These are phyloP conservation scores for Pseudogymnoascus sp. DNA, from an alignment of 2,329 filamentous ascomycete genomes.

Conservation along the genomic window DNA sequence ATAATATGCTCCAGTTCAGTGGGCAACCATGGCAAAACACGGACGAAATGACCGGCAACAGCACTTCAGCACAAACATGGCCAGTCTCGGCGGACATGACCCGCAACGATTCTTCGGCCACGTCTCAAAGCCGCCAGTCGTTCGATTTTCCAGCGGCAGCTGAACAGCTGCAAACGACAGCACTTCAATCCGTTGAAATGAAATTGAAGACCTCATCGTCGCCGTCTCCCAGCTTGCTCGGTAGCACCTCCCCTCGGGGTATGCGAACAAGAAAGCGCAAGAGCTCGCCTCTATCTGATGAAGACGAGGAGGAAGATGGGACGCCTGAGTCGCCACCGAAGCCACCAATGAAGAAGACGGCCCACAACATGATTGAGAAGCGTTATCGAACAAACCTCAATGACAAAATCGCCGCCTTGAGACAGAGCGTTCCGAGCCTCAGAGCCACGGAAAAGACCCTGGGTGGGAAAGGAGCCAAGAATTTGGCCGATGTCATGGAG, in stretches of 20 bases:
- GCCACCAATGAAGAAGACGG: conserved; percentile 63
- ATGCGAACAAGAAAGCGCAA: conserved; percentile 7
- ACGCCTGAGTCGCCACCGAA: conserved; percentile 14
- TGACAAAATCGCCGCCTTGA: conserved; percentile 71
- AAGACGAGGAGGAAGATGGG: neutral
- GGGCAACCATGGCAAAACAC: neutral
- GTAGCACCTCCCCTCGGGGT: neutral
- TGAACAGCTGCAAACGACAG: neutral
- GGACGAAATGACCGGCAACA: neutral
- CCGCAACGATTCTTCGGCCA: neutral
- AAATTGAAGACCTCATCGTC: neutral
- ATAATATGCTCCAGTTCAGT: neutral
- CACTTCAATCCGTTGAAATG: neutral
- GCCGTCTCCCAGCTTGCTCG: neutral
- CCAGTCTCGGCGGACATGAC: neutral
- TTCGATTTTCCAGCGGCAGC: neutral
- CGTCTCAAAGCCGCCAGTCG: neutral
- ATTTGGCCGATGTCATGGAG: conserved; percentile 46
- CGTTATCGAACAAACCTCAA: conserved; percentile 78
- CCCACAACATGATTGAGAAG: conserved; percentile 83
- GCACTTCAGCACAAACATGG: neutral
- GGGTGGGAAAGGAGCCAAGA: conserved; percentile 33
- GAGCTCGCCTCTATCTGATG: neutral
- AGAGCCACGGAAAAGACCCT: conserved; percentile 40
- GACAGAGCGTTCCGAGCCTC: conserved; percentile 67